Conservation (phyloP, 345 rosid genomes). For the Eucalyptus victrix region DNA sequence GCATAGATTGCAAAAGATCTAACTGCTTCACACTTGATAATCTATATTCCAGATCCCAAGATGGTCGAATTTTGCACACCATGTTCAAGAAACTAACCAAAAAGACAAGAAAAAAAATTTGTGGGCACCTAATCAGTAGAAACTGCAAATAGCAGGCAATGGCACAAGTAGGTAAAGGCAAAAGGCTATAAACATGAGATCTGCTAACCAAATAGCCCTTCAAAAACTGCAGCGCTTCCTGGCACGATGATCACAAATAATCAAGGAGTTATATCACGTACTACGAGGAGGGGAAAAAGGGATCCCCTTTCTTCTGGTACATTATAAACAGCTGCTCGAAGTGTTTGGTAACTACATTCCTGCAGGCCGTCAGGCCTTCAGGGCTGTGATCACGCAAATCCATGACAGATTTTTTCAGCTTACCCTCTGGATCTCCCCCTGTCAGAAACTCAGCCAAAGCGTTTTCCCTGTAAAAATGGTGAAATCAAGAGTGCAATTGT, state of each 20-base stretch:
- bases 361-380: slow-evolving; percentile 4
- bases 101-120: background rate
- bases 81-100: background rate
- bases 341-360: background rate
- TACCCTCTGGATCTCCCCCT: slow-evolving; percentile 11
- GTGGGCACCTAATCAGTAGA: background rate
- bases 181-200: background rate
- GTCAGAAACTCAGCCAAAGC: slow-evolving; percentile 12
- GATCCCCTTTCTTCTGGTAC: slow-evolving; percentile 6
- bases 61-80: background rate
- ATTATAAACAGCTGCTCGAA: slow-evolving; percentile 11
- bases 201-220: background rate
- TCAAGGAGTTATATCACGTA: background rate
- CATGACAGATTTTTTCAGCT: slow-evolving; percentile 3
- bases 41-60: background rate
- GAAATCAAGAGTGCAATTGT: background rate
- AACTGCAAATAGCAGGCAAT: background rate
- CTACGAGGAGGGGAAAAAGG: background rate
- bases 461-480: background rate
- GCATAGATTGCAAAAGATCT: background rate
- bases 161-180: background rate
- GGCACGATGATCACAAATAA: background rate
- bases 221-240: background rate
- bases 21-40: background rate
- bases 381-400: slow-evolving; percentile 4